A percentile compares a stretch with the other conserved stretches of the same genome.
Conservation (phyloP, 306 rosid genomes). For the Acacia confusa region DNA sequence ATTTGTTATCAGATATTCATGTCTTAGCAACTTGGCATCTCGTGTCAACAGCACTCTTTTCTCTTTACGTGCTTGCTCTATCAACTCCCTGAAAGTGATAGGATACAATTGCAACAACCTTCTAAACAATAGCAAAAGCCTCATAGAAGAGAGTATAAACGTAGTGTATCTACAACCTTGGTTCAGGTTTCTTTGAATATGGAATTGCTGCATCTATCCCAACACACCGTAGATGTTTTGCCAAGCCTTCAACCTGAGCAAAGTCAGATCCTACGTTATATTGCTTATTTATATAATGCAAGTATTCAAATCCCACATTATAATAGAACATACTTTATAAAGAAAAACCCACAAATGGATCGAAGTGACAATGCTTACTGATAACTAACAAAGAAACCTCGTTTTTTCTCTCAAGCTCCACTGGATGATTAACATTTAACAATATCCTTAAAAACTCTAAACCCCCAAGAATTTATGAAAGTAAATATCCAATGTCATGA, state of each 20-base stretch:
- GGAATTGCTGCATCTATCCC: slow-evolving; percentile 96
- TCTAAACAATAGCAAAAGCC: slow-evolving; percentile 19
- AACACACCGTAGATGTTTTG: slow-evolving; percentile 91
- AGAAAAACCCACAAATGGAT: neutral
- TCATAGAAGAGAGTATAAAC: slow-evolving; percentile 22
- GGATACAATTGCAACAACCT: slow-evolving; percentile 26
- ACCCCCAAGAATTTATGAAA: slow-evolving; percentile 9
- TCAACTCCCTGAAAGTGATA: slow-evolving; percentile 56
- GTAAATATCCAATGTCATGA: slow-evolving; percentile 7
- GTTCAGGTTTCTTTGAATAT: slow-evolving; percentile 69
- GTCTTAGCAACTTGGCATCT: slow-evolving; percentile 47
- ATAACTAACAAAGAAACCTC: slow-evolving; percentile 17
- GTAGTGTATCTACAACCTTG: slow-evolving; percentile 57
- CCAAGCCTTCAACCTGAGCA: slow-evolving; percentile 92
- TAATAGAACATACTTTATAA: slow-evolving; percentile 19
- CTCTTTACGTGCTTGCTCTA: slow-evolving; percentile 75
- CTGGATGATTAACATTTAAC: slow-evolving; percentile 27
- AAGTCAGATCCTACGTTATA: slow-evolving; percentile 5
- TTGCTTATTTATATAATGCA: slow-evolving; percentile 13
- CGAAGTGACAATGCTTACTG: neutral
- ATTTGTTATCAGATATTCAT: slow-evolving; percentile 60
- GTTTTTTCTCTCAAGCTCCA: slow-evolving; percentile 3
- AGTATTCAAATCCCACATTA: slow-evolving; percentile 25
- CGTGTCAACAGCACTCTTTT: slow-evolving; percentile 80
- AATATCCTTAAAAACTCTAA: slow-evolving; percentile 18